Percentiles rank a stretch among this genome's conserved stretches.
These are phyloP conservation scores for Candida maltosa DNA, from an alignment of 805 yeast species.

Conservation along the genomic window DNA sequence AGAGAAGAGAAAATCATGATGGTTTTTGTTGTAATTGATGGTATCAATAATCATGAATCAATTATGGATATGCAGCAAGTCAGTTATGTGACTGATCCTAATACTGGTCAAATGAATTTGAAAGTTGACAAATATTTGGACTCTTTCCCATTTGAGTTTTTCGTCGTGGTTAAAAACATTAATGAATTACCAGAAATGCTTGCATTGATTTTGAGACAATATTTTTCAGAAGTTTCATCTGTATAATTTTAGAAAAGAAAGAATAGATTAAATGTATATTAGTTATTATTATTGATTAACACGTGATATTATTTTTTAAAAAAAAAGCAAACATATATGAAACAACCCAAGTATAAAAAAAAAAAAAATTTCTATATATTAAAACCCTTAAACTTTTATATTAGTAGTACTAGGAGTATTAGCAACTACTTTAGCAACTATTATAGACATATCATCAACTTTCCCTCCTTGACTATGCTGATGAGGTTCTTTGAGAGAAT, in stretches of 20 bases:
- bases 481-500: slow-evolving; percentile 31
- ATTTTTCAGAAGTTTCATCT: slow-evolving; percentile 63
- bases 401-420: slow-evolving; percentile 1
- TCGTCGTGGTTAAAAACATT: slow-evolving; percentile 88
- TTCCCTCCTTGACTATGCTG: slow-evolving; percentile 48
- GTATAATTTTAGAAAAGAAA: slow-evolving; percentile 1
- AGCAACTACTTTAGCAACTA: slow-evolving; percentile 41
- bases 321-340: slow-evolving; percentile 1
- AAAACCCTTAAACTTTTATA: neutral
- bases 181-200: slow-evolving; percentile 89
- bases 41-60: slow-evolving; percentile 78
- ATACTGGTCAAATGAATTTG: slow-evolving; percentile 65
- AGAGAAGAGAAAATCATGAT: slow-evolving; percentile 90
- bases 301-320: neutral
- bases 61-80: slow-evolving; percentile 95
- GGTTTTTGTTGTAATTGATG: slow-evolving; percentile 92
- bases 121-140: slow-evolving; percentile 84
- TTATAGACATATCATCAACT: slow-evolving; percentile 51
- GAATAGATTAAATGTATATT: neutral
- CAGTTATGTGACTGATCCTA: slow-evolving; percentile 63
- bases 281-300: slow-evolving; percentile 4
- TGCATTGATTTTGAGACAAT: slow-evolving; percentile 85
- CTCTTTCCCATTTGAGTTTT: slow-evolving; percentile 94
- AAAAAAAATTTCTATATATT: neutral
- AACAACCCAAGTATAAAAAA: neutral